These are phyloP conservation scores for Ascochyta pisi DNA, from an alignment of 2,329 filamentous ascomycete genomes.

Conservation along the genomic window DNA sequence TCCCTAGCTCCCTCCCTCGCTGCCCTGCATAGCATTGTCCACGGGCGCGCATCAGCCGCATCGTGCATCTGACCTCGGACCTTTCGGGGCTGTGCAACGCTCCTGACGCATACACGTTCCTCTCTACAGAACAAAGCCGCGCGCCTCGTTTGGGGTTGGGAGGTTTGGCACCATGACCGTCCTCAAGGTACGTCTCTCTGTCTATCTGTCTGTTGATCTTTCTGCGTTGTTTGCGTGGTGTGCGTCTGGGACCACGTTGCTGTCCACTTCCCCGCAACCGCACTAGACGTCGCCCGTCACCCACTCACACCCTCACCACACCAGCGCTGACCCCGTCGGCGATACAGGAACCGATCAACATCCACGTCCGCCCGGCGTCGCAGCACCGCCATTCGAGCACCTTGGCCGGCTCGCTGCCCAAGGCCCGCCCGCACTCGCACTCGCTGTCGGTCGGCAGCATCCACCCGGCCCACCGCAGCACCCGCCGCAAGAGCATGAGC, in stretches of 20 bases:
- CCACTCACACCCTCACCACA: no score
- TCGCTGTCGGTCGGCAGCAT: constrained; percentile 78
- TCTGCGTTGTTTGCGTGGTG: neutral
- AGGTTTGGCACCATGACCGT: constrained; percentile 44
- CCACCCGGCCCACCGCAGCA: constrained; percentile 83
- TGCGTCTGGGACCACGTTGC: neutral
- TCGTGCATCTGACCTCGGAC: constrained; percentile 22
- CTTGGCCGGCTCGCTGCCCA: constrained; percentile 64
- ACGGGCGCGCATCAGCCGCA: constrained; percentile 25
- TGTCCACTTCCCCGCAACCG: constrained; percentile 18
- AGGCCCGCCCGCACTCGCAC: constrained; percentile 80
- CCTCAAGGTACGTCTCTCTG: constrained; percentile 42
- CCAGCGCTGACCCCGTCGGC: constrained; percentile 34
- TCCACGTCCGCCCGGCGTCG: constrained; percentile 53
- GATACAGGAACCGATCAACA: constrained; percentile 50
- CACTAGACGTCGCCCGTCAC: constrained; percentile 6
- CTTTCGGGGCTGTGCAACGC: constrained; percentile 32
- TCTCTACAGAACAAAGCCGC: constrained; percentile 16
- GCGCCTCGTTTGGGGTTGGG: constrained; percentile 3
- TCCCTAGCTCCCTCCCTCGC: constrained; percentile 3
- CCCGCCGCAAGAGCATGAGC: constrained; percentile 90
- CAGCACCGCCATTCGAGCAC: constrained; percentile 59
- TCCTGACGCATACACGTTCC: constrained; percentile 11
- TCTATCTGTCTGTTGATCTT: no score
- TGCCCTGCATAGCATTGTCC: constrained; percentile 23